phyloP scores from a whole-genome alignment of 2,329 filamentous ascomycete species.

The Endothia cerciana region DNA sequence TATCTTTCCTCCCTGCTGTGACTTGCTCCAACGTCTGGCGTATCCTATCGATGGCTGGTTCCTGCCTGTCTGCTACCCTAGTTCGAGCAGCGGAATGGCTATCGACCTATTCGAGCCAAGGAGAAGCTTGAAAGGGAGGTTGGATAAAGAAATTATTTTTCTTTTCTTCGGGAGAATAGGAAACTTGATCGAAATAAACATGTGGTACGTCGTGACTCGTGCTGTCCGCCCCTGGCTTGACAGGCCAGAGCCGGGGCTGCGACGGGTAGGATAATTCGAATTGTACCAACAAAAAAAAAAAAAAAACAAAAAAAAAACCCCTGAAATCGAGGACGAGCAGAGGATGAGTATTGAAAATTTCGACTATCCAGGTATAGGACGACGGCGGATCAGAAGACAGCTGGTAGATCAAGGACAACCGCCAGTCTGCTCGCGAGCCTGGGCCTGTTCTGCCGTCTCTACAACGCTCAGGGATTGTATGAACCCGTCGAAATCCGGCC shows the following conservation, averaged over 20 bases:
- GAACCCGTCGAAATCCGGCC: not conserved
- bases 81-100: not conserved
- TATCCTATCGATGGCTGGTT: slow-evolving; percentile 4
- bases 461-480: not conserved
- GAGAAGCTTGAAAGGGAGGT: slow-evolving; percentile 14
- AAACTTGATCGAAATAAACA: slow-evolving; percentile 1
- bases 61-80: slow-evolving; percentile 2
- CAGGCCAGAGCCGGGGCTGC: not conserved
- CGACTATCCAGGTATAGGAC: not conserved
- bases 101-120: slow-evolving; percentile 10
- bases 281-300: not conserved
- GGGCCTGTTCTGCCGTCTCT: not conserved
- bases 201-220: not conserved
- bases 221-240: not conserved
- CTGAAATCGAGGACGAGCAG: not conserved
- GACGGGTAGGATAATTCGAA: not conserved
- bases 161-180: not conserved
- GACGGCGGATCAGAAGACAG: not conserved
- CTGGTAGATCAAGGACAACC: not conserved
- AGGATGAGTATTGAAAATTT: slow-evolving; percentile 19
- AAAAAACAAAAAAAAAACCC: too few relatives aligned
- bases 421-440: not conserved
- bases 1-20: slow-evolving; percentile 1
- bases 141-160: slow-evolving; percentile 14
- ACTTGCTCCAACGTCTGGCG: slow-evolving; percentile 13